Evolutionary conservation across 2,329 filamentous ascomycete genomes (phyloP).

Genomic region (Diaporthe australafricana): DNA sequence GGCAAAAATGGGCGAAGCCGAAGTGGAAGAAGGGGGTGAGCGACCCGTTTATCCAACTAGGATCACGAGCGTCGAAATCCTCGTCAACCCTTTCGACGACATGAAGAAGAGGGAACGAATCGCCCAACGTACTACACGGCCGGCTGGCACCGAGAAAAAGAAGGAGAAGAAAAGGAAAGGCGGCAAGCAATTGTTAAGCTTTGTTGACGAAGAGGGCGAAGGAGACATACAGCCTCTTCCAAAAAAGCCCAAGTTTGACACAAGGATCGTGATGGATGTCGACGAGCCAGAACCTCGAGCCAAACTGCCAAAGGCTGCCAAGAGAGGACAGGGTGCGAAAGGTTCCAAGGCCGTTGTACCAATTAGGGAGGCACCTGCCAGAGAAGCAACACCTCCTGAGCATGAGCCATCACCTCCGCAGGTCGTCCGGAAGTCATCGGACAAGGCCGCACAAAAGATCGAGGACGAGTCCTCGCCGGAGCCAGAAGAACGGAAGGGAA

Average conservation of each 20-base stretch:
- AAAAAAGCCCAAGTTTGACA: slow-evolving; percentile 85
- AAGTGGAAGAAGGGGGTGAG: slow-evolving; percentile 82
- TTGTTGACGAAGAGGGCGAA: slow-evolving; percentile 77
- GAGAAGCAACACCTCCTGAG: slow-evolving; percentile 39
- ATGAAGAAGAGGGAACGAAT: slow-evolving; percentile 78
- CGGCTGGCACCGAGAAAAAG: slow-evolving; percentile 57
- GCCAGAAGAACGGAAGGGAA: slow-evolving; percentile 48
- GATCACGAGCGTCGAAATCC: slow-evolving; percentile 78
- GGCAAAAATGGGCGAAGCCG: slow-evolving; percentile 90
- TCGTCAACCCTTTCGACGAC: slow-evolving; percentile 85
- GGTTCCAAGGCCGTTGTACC: slow-evolving; percentile 24
- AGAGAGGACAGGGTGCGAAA: slow-evolving; percentile 44
- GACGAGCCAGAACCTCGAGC: slow-evolving; percentile 45
- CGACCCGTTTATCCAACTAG: slow-evolving; percentile 87
- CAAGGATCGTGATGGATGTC: slow-evolving; percentile 74
- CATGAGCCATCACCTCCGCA: slow-evolving; percentile 23
- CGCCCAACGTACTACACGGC: slow-evolving; percentile 60
- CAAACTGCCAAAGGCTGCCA: slow-evolving; percentile 44
- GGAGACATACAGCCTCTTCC: slow-evolving; percentile 67
- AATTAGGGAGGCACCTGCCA: slow-evolving; percentile 45
- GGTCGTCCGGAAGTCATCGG: slow-evolving; percentile 9
- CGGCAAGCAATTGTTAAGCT: slow-evolving; percentile 82
- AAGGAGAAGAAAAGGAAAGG: slow-evolving; percentile 79
- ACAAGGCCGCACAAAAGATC: slow-evolving; percentile 33
- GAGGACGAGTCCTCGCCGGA: slow-evolving; percentile 51